These are phyloP conservation scores for Kingdonia uniflora DNA, from an alignment of 164 flowering plant genomes.

Conservation along the genomic window DNA sequence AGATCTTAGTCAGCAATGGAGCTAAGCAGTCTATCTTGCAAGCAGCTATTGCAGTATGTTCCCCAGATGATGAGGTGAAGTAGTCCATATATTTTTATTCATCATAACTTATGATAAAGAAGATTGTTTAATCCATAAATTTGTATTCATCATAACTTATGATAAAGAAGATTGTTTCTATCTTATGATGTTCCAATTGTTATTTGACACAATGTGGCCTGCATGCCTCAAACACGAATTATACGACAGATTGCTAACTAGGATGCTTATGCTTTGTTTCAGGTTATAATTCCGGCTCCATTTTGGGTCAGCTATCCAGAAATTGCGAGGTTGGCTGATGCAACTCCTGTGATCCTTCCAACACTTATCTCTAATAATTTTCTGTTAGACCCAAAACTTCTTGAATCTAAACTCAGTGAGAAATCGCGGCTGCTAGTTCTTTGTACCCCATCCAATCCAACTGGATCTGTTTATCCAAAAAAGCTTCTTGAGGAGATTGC, in stretches of 20 bases:
- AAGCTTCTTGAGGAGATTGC: conserved; percentile 82
- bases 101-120: too few species aligned
- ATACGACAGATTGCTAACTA: too few species aligned
- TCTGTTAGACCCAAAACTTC: conserved; percentile 67
- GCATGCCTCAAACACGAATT: too few species aligned
- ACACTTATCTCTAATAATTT: conserved; percentile 68
- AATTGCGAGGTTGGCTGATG: conserved; percentile 91
- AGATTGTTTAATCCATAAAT: not conserved
- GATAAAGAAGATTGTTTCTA: too few species aligned
- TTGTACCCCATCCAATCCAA: conserved; percentile 94
- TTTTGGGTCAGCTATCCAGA: conserved; percentile 97
- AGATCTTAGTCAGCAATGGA: conserved; percentile 89
- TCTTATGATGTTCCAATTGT: too few species aligned
- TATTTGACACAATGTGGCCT: too few species aligned
- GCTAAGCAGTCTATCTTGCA: conserved; percentile 84
- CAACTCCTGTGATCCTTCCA: conserved; percentile 77
- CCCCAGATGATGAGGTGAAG: conserved; percentile 79
- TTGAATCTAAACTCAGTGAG: conserved; percentile 65
- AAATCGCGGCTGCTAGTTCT: conserved; percentile 87
- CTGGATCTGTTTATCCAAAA: conserved; percentile 89
- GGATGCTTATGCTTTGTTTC: conserved; percentile 1
- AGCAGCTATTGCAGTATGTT: conserved; percentile 81
- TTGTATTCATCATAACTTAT: not conserved
- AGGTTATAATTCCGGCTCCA: conserved; percentile 96
- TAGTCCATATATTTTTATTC: not conserved